A percentile compares a stretch with the other conserved stretches of the same genome.
phyloP scores from a whole-genome alignment of 257 asterid species.

The Solanum bulbocastanum region DNA sequence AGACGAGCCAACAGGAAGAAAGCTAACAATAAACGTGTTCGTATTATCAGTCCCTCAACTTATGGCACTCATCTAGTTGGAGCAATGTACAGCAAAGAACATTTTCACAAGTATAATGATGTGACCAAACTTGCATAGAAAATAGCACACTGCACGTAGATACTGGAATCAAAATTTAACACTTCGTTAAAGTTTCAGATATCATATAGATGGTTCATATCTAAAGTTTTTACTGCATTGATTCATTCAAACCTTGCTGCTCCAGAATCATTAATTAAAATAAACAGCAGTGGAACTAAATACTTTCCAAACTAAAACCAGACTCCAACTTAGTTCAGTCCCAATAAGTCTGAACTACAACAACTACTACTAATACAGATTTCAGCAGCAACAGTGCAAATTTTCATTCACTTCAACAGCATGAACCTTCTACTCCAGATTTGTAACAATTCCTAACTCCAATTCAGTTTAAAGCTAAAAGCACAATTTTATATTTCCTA shows the following conservation, averaged over 20 bases:
- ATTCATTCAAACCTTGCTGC: neutral
- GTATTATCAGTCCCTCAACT: neutral
- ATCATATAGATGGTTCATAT: neutral
- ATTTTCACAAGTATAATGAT: neutral
- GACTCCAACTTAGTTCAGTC: neutral
- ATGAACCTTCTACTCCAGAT: neutral
- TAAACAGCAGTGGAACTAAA: neutral
- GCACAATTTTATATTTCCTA: neutral
- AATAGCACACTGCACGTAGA: neutral
- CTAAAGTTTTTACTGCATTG: neutral
- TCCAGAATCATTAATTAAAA: neutral
- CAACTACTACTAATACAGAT: neutral
- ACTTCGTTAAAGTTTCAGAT: neutral
- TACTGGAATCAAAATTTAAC: neutral
- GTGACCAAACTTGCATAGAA: neutral
- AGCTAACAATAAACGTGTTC: neutral
- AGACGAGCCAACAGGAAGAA: neutral
- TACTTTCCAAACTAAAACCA: neutral
- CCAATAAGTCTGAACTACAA: neutral
- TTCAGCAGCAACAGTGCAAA: neutral
- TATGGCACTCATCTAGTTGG: neutral
- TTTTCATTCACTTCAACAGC: neutral
- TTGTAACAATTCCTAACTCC: neutral
- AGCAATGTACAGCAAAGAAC: neutral
- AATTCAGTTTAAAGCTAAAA: neutral